phyloP scores from a whole-genome alignment of 176 grass and related monocot genomes.

The Poa annua region DNA sequence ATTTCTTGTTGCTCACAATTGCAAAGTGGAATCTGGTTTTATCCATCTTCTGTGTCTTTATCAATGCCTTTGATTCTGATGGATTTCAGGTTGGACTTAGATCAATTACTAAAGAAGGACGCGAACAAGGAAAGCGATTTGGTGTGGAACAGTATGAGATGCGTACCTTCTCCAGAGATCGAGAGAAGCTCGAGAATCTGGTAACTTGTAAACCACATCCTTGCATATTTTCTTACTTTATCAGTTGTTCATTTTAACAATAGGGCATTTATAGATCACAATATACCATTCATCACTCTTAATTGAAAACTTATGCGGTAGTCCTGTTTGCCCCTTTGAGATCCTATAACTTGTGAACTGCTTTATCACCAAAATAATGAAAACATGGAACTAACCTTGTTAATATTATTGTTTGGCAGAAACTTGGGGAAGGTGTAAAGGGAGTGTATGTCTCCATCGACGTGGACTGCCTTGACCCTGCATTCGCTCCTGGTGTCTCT shows the following conservation, averaged over 20 bases:
- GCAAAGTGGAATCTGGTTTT: neutral
- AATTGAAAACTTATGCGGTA: neutral
- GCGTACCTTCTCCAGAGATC: conserved; percentile 85
- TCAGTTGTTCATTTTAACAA: neutral
- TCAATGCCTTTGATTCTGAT: conserved; percentile 16
- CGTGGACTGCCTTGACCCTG: conserved; percentile 91
- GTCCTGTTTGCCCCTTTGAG: neutral
- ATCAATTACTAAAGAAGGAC: conserved; percentile 94
- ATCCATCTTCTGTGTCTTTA: neutral
- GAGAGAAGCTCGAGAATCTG: conserved; percentile 84
- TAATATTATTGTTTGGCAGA: conserved; percentile 45
- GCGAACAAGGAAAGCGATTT: conserved; percentile 94
- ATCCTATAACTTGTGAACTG: neutral
- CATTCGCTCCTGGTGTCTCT: conserved; percentile 92
- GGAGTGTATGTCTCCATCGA: conserved; percentile 92
- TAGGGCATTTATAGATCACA: neutral
- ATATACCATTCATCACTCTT: neutral
- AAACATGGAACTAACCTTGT: neutral
- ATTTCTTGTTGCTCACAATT: neutral
- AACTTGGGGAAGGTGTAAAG: conserved; percentile 95
- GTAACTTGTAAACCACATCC: conserved; percentile 15
- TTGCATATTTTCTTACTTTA: neutral
- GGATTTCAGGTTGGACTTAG: conserved; percentile 77
- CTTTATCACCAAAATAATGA: neutral
- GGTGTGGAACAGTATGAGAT: conserved; percentile 96